These are phyloP conservation scores for Craterostigma plantagineum DNA, from an alignment of 257 asterid species.

Conservation along the genomic window DNA sequence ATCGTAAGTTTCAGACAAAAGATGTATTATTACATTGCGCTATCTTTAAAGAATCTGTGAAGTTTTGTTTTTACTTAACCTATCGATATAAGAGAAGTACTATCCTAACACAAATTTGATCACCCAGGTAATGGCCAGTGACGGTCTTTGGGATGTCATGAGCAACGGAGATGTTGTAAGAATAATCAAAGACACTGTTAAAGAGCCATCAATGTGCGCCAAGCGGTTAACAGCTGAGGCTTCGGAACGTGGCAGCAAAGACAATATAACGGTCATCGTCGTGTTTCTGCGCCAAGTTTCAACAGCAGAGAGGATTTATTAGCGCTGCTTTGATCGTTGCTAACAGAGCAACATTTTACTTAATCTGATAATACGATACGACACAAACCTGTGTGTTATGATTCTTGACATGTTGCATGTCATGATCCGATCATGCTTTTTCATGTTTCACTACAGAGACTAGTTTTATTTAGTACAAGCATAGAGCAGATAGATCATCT, in stretches of 20 bases:
- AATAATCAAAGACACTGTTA: conserved; percentile 73
- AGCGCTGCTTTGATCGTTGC: conserved; percentile 13
- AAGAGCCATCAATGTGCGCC: conserved; percentile 90
- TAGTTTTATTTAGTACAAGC: no score
- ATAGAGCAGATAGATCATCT: no score
- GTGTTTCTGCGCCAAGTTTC: conserved; percentile 77
- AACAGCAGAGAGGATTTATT: conserved; percentile 83
- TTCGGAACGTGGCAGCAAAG: conserved; percentile 72
- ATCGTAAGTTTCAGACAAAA: conserved; percentile 61
- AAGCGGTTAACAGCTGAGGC: conserved; percentile 90
- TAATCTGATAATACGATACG: neutral
- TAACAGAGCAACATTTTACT: no score
- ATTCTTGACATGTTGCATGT: no score
- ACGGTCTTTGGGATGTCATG: conserved; percentile 89
- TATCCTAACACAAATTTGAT: neutral
- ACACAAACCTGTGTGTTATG: neutral
- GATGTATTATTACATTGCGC: no score
- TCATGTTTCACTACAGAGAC: no score
- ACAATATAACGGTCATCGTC: conserved; percentile 68
- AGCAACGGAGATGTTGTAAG: conserved; percentile 52
- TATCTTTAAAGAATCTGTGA: neutral
- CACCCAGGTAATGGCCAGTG: conserved; percentile 81
- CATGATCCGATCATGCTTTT: no score
- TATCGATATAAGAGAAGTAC: neutral
- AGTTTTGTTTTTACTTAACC: neutral